A percentile compares a stretch with the other conserved stretches of the same genome.
Conservation (phyloP, 78 protist genomes). For the Dictyostelium brefeldianum region DNA sequence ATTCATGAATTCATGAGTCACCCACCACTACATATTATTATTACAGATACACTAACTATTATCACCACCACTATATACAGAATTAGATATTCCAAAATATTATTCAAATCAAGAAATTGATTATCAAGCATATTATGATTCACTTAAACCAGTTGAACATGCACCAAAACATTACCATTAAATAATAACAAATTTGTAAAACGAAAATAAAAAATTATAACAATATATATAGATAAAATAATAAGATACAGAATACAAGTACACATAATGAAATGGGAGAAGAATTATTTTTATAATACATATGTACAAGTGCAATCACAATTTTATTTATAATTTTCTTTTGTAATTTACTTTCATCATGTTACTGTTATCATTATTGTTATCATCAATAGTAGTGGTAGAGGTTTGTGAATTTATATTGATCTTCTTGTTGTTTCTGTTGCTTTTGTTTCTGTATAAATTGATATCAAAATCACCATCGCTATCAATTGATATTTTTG, state of each 20-base stretch:
- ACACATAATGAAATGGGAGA: too few species aligned
- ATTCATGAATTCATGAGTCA: too few species aligned
- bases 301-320: not conserved
- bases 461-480: too few species aligned
- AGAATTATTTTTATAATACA: not conserved
- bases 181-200: not conserved
- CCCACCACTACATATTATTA: not conserved
- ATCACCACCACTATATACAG: not conserved
- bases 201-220: not conserved
- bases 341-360: too few species aligned
- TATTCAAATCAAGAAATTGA: constrained; percentile 40
- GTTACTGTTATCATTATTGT: too few species aligned
- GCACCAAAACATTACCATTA: not conserved
- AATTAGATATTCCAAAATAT: constrained; percentile 34
- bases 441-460: too few species aligned
- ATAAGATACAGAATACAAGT: not conserved
- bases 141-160: not conserved
- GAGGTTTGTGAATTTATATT: too few species aligned
- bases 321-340: not conserved
- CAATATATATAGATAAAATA: not conserved
- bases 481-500: not conserved
- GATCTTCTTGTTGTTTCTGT: too few species aligned
- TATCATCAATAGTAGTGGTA: too few species aligned
- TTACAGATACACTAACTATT: not conserved
- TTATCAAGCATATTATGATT: not conserved